Evolutionary conservation across 163 green algal species (phyloP).

Genomic region (Botryococcus braunii): DNA sequence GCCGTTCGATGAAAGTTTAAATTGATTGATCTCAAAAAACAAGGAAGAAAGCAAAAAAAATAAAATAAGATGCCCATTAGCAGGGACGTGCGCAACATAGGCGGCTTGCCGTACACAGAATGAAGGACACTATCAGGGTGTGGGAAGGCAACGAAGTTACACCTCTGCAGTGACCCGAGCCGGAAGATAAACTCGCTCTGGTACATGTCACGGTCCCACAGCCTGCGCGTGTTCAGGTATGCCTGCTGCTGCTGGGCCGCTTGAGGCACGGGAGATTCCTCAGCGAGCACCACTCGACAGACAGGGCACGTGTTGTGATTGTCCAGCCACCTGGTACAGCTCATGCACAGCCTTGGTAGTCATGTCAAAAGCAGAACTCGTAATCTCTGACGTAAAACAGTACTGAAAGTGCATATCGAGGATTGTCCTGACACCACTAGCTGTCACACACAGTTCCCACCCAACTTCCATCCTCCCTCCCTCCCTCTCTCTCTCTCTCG

Average conservation of each 20-base stretch:
- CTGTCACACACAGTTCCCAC: neutral
- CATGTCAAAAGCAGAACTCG: neutral
- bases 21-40: neutral
- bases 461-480: neutral
- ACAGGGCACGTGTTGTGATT: constrained; percentile 33
- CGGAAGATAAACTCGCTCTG: constrained; percentile 20
- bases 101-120: neutral
- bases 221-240: neutral
- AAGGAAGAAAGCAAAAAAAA: neutral
- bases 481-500: neutral
- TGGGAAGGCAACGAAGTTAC: neutral
- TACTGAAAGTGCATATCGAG: neutral
- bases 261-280: neutral
- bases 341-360: neutral
- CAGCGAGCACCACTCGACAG: constrained; percentile 17
- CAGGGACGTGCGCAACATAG: neutral
- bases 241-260: constrained; percentile 4
- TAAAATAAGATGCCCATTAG: neutral
- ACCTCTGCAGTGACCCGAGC: constrained; percentile 18
- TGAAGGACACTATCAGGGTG: neutral
- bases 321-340: constrained; percentile 29
- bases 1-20: no score
- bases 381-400: neutral
- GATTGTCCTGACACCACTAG: neutral
- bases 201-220: constrained; percentile 10